Base-by-base conservation (phyloP, 768 basidiomycete genomes). In the Auricularia cornea region DNA sequence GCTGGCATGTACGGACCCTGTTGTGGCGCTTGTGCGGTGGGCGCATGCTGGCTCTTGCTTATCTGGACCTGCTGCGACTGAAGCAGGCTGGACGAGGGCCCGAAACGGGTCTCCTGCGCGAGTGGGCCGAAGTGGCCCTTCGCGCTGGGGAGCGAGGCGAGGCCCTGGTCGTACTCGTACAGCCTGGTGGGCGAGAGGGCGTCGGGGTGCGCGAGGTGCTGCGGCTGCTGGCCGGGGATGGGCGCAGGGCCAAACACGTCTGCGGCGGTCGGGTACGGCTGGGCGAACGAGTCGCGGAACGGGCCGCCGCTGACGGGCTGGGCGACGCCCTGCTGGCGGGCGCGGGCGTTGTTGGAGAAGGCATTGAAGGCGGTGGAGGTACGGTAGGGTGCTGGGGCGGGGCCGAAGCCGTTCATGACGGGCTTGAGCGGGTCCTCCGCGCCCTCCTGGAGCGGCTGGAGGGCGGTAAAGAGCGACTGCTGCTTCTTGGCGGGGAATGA, bases 381-480 rank as follows among this genome's bases (percentile, higher is more conserved):
- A 14, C 28, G 28, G 28, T 28, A 57, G 26, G n/a, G n/a, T n/a
- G n/a, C n/a, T n/a, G 23, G 54, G 54, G 18, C 54, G 16, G 26
- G 10, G 28, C 20, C 5, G 28, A 14, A 57, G 26, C 54, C 28
- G 54, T 31, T 57, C 44, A 48, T 48, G 44, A n/a, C 30, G n/a
- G 30, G 35, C 44, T 28, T 61, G n/a, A 18, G 76, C 68, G 74
- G 63, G 30, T 73, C 70, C 68, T 68, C 69, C 35, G 75, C 67
- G 64, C 63, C 72, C 72, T 31, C 60, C 67, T 48, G 61, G 16
- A 31, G 28, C 28, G 54, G 26, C 26, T 26, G 28, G 30, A 57
- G 54, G 26, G 54, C 54, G 54, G 12, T 31, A 20, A 28, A 57
- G 23, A 57, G 26, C 4, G 54, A 57, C 14, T 26, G 54, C 20